These are phyloP conservation scores for Neopestalotiopsis clavispora DNA, from an alignment of 2,329 filamentous ascomycete genomes.

Conservation along the genomic window DNA sequence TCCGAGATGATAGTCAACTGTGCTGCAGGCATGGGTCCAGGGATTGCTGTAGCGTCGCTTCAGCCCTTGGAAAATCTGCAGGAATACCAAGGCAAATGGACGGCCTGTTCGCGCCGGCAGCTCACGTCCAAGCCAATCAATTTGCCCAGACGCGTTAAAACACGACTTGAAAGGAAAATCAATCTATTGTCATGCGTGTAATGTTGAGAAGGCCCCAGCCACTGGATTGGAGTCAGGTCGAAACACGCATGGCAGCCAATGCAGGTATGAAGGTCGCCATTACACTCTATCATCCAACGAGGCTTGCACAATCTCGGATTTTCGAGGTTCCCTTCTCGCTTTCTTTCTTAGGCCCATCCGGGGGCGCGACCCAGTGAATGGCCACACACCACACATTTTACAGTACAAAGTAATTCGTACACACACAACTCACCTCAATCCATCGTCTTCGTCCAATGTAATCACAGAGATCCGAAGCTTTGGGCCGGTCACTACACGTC, in stretches of 20 bases:
- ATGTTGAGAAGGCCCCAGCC: conserved; percentile 30
- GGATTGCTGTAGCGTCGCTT: conserved; percentile 29
- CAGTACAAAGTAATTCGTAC: too few species aligned
- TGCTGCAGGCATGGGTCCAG: conserved; percentile 23
- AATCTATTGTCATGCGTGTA: conserved; percentile 45
- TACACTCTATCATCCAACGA: conserved; percentile 17
- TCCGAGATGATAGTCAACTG: conserved; percentile 15
- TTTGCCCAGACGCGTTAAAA: conserved; percentile 39
- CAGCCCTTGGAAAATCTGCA: conserved; percentile 36
- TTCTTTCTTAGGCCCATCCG: background rate
- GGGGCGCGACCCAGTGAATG: background rate
- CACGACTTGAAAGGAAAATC: conserved; percentile 39
- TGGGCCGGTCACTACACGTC: background rate
- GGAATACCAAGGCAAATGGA: conserved; percentile 35
- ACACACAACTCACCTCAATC: background rate
- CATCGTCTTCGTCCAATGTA: background rate
- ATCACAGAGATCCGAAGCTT: background rate
- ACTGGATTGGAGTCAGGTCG: background rate
- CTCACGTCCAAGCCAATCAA: conserved; percentile 40
- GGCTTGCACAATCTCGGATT: conserved; percentile 5
- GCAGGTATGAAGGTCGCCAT: conserved; percentile 8
- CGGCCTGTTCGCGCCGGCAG: conserved; percentile 33
- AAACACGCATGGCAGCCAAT: conserved; percentile 11
- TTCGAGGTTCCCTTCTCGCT: background rate
- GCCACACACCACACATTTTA: background rate